Conservation (phyloP, 768 basidiomycete species). For the Amanita exitialis region DNA sequence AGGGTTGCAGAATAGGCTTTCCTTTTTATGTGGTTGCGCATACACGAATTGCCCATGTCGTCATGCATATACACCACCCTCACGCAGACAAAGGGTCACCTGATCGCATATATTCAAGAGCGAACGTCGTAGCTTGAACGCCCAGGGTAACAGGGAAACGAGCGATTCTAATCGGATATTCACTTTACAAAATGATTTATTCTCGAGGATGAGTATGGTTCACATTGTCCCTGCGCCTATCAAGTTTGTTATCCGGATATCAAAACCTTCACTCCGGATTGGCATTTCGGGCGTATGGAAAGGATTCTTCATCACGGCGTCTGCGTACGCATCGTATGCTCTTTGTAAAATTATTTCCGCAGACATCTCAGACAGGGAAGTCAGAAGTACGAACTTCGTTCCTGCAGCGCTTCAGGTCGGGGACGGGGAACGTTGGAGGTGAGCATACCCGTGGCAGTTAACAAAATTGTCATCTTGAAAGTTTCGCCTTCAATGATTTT, state of each 20-base stretch:
- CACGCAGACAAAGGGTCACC: not conserved
- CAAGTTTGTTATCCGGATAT: constrained; percentile 53
- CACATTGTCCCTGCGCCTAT: constrained; percentile 36
- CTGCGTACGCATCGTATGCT: constrained; percentile 89
- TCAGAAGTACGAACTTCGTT: constrained; percentile 91
- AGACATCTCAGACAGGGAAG: constrained; percentile 64
- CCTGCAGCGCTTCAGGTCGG: constrained; percentile 33
- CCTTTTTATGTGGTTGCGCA: not conserved
- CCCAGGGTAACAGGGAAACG: not conserved
- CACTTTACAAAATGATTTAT: not conserved
- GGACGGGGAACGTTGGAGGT: not conserved
- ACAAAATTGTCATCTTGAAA: constrained; percentile 87
- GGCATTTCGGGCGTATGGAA: constrained; percentile 99
- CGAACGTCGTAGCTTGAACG: not conserved
- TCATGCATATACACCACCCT: not conserved
- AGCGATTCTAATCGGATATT: not conserved
- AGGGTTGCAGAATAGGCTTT: not conserved
- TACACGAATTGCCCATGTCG: not conserved
- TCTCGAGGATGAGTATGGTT: not conserved
- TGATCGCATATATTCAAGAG: not conserved
- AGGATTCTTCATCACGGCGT: constrained; percentile 97
- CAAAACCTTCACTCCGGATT: constrained; percentile 85
- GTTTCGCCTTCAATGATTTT: constrained; percentile 95
- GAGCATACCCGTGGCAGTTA: constrained; percentile 78
- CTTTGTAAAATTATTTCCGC: constrained; percentile 67